These are phyloP conservation scores for Eutypella sp. DNA, from an alignment of 2,329 filamentous ascomycete genomes.

Conservation along the genomic window DNA sequence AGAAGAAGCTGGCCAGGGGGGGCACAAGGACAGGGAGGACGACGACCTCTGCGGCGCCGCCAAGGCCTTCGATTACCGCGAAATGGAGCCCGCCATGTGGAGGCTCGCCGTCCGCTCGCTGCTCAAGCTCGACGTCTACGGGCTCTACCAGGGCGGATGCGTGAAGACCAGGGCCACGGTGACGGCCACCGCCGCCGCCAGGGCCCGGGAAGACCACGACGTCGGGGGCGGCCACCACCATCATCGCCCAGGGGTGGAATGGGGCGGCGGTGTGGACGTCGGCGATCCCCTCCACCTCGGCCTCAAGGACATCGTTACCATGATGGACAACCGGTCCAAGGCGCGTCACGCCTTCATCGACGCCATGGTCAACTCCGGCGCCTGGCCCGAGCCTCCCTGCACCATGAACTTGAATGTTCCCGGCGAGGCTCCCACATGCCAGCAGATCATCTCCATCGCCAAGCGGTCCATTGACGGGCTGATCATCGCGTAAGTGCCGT, in stretches of 20 bases:
- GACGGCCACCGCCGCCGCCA: slow-evolving; percentile 10
- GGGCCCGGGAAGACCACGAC: neutral
- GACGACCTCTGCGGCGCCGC: slow-evolving; percentile 22
- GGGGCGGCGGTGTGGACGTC: too few species aligned
- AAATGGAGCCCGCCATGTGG: slow-evolving; percentile 51
- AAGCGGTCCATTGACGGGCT: slow-evolving; percentile 49
- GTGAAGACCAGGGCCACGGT: neutral
- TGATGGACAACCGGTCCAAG: slow-evolving; percentile 47
- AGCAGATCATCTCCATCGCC: slow-evolving; percentile 50
- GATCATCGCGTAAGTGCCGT: slow-evolving; percentile 49
- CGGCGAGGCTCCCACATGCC: slow-evolving; percentile 40
- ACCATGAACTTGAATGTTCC: slow-evolving; percentile 22
- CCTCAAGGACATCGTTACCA: slow-evolving; percentile 47
- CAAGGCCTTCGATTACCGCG: slow-evolving; percentile 33
- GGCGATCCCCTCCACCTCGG: slow-evolving; percentile 36
- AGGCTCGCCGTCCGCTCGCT: slow-evolving; percentile 48
- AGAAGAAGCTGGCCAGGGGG: neutral
- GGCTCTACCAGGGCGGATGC: slow-evolving; percentile 27
- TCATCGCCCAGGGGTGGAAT: too few species aligned
- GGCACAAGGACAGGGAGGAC: slow-evolving; percentile 4
- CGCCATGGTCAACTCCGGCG: slow-evolving; percentile 35
- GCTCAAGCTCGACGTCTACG: slow-evolving; percentile 54
- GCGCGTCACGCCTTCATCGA: slow-evolving; percentile 47
- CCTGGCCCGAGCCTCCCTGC: slow-evolving; percentile 20
- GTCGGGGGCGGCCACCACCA: too few species aligned